Conservation (phyloP, 768 basidiomycete genomes). For the Russula sp. region DNA sequence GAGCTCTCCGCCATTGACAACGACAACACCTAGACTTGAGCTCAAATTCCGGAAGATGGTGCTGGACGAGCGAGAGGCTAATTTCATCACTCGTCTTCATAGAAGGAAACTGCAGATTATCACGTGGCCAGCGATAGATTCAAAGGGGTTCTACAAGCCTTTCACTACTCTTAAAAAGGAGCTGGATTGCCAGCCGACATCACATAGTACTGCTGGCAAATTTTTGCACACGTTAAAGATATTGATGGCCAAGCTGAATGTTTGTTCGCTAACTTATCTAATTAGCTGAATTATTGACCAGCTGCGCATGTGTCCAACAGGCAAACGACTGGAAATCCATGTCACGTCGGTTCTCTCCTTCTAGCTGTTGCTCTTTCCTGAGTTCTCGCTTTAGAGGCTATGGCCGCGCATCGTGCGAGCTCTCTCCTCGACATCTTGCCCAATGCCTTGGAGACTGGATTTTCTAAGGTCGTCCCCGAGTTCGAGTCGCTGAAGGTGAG, state of each 20-base stretch:
- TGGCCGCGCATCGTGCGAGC: too few relatives aligned
- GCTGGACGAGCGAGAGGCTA: slow-evolving; percentile 51
- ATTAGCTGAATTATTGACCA: neutral
- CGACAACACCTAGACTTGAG: slow-evolving; percentile 5
- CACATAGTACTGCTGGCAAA: slow-evolving; percentile 46
- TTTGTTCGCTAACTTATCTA: slow-evolving; percentile 19
- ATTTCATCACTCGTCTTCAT: slow-evolving; percentile 29
- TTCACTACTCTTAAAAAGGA: slow-evolving; percentile 32
- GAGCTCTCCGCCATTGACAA: neutral
- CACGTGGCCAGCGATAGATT: slow-evolving; percentile 63
- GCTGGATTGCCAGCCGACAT: slow-evolving; percentile 44
- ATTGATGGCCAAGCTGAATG: slow-evolving; percentile 29
- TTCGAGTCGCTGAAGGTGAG: too few relatives aligned
- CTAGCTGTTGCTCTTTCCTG: too few relatives aligned
- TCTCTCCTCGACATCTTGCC: too few relatives aligned
- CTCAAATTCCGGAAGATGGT: slow-evolving; percentile 58
- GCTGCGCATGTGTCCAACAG: slow-evolving; percentile 29
- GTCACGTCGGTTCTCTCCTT: neutral
- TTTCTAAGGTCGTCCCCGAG: too few relatives aligned
- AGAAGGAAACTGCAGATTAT: slow-evolving; percentile 49
- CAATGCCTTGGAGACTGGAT: too few relatives aligned
- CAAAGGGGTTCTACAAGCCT: slow-evolving; percentile 49
- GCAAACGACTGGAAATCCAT: slow-evolving; percentile 52
- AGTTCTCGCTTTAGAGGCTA: neutral
- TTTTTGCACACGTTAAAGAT: slow-evolving; percentile 56